Evolutionary conservation across 208 protist genomes (phyloP).

Genomic region (Naegleria fowleri): DNA sequence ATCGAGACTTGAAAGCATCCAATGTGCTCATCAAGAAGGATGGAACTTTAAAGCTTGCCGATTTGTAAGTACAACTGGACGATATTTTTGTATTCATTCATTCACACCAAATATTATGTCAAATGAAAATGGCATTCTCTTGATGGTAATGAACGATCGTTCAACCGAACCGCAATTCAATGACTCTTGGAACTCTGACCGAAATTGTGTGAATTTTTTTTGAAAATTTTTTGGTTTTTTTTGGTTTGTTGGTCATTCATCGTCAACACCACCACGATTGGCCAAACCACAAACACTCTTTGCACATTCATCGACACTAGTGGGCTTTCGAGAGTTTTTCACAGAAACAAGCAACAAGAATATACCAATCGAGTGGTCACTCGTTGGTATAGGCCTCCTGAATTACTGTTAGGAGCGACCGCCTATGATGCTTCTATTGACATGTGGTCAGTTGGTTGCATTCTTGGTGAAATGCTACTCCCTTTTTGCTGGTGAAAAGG

Average conservation of each 20-base stretch:
- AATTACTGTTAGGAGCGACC: slow-evolving; percentile 28
- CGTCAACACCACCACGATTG: too few species aligned
- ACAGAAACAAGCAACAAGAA: not conserved
- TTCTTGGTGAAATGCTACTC: slow-evolving; percentile 62
- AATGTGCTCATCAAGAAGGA: slow-evolving; percentile 41
- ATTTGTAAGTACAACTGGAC: not conserved
- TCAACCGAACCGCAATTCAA: too few species aligned
- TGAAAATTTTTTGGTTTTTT: not conserved
- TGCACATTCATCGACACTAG: not conserved
- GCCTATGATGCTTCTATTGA: slow-evolving; percentile 46
- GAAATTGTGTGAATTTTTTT: too few species aligned
- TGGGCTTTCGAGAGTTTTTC: not conserved
- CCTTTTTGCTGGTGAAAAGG: slow-evolving; percentile 37
- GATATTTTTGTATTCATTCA: not conserved
- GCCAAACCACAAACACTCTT: too few species aligned
- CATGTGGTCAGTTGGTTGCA: slow-evolving; percentile 76
- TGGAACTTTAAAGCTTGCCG: slow-evolving; percentile 36
- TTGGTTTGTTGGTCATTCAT: too few species aligned
- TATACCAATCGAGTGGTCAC: slow-evolving; percentile 38
- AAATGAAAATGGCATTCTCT: too few species aligned
- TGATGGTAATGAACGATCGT: too few species aligned
- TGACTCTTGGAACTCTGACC: too few species aligned
- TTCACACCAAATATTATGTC: too few species aligned
- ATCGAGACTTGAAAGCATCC: slow-evolving; percentile 42
- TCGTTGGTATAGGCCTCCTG: slow-evolving; percentile 35